Percentiles rank a stretch among this genome's conserved stretches.
Conservation (phyloP, 768 basidiomycete species). For the Tulasnella sp. region DNA sequence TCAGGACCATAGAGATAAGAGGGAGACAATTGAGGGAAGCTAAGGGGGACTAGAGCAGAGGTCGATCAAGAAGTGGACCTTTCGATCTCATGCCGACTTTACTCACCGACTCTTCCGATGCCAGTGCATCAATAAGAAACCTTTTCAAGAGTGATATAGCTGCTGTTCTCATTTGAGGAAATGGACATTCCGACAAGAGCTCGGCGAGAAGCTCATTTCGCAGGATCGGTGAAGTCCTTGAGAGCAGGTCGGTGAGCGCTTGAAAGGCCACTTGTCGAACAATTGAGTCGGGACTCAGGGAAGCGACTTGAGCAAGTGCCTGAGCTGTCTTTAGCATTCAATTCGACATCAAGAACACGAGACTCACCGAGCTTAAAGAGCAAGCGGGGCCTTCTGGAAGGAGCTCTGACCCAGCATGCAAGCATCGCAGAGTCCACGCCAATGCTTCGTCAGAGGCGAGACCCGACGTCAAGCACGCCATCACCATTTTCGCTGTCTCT, state of each 20-base stretch:
- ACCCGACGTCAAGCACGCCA: neutral
- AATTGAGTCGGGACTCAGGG: neutral
- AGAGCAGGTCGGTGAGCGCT: neutral
- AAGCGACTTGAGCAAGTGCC: neutral
- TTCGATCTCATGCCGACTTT: neutral
- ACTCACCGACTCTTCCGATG: neutral
- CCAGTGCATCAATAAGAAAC: neutral
- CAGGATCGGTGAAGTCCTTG: neutral
- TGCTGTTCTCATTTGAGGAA: conserved; percentile 5
- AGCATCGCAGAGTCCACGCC: neutral
- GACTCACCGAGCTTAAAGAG: neutral
- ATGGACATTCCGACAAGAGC: neutral
- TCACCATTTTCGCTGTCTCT: neutral
- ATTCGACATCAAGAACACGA: neutral
- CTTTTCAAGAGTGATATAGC: neutral
- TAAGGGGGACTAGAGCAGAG: neutral
- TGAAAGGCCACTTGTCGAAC: neutral
- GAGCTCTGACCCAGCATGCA: neutral
- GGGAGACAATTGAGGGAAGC: neutral
- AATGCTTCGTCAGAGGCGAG: neutral
- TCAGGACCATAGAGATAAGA: neutral
- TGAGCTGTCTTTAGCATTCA: neutral
- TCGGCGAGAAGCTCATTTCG: neutral
- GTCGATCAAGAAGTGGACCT: neutral
- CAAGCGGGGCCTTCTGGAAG: neutral